Evolutionary conservation across 2,329 filamentous ascomycete genomes (phyloP).

Genomic region (Ceratocystis colombiana): DNA sequence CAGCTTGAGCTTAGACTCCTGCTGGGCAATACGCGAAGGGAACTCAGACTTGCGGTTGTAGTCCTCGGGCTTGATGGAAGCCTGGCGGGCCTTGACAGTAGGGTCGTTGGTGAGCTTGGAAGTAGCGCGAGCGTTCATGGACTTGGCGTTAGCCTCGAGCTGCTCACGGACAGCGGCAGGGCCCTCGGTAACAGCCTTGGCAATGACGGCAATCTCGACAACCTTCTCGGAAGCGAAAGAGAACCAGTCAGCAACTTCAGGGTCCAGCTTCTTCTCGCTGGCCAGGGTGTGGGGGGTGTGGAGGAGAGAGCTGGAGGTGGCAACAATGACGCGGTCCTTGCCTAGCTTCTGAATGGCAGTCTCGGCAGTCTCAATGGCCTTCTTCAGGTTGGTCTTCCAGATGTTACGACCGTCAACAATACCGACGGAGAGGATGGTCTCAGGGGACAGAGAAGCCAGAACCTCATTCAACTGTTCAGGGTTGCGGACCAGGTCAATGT

Average conservation of each 20-base stretch:
- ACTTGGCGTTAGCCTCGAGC: constrained; percentile 95
- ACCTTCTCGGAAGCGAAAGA: constrained; percentile 95
- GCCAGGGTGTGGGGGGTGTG: constrained; percentile 97
- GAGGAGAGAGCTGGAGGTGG: constrained; percentile 93
- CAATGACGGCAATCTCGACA: constrained; percentile 78
- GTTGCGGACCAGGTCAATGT: constrained; percentile 95
- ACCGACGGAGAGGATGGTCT: constrained; percentile 87
- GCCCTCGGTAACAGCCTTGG: constrained; percentile 92
- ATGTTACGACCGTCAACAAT: constrained; percentile 98
- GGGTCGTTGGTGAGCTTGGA: constrained; percentile 96
- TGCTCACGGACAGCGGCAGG: constrained; percentile 74
- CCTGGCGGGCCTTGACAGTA: constrained; percentile 91
- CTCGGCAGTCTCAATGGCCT: constrained; percentile 84
- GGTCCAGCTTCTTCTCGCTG: constrained; percentile 95
- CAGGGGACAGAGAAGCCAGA: constrained; percentile 68
- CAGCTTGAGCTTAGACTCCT: constrained; percentile 86
- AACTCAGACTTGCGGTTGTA: constrained; percentile 92
- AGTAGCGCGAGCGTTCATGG: constrained; percentile 77
- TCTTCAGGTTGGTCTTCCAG: constrained; percentile 99
- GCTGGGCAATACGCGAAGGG: constrained; percentile 70
- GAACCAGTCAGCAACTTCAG: constrained; percentile 96
- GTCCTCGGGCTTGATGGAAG: constrained; percentile 69
- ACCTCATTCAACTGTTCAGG: constrained; percentile 93
- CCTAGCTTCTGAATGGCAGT: constrained; percentile 85
- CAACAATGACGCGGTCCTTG: constrained; percentile 93